These are phyloP conservation scores for Taphrina sp. DNA, from an alignment of 1,139 yeast genomes.

Conservation along the genomic window DNA sequence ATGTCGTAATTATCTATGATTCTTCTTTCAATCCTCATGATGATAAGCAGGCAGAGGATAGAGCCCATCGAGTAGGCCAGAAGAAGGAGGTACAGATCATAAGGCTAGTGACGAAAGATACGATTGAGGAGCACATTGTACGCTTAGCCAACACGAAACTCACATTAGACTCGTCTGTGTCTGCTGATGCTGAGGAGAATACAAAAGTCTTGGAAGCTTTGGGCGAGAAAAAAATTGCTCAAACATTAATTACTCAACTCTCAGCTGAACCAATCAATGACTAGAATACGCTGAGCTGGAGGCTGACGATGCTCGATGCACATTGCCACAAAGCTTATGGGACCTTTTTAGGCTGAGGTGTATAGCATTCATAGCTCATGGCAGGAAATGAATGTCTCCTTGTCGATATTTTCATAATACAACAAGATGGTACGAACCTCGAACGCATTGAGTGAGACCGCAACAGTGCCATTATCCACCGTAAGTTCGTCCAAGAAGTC, in stretches of 20 bases:
- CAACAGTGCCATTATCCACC: neutral
- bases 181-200: constrained; percentile 50
- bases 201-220: constrained; percentile 52
- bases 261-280: constrained; percentile 1
- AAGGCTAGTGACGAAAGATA: constrained; percentile 66
- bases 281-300: too few species aligned
- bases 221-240: constrained; percentile 18
- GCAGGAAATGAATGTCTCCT: too few species aligned
- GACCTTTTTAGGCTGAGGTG: too few species aligned
- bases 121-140: constrained; percentile 86
- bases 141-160: constrained; percentile 85
- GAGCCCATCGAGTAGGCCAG: constrained; percentile 98
- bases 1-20: constrained; percentile 84
- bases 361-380: too few species aligned
- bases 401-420: too few species aligned
- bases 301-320: too few species aligned
- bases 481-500: neutral
- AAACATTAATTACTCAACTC: constrained; percentile 7
- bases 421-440: neutral
- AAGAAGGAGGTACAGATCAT: constrained; percentile 79
- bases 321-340: too few species aligned
- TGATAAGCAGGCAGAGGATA: constrained; percentile 96
- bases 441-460: neutral
- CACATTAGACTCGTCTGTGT: constrained; percentile 73
- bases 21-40: constrained; percentile 97